Evolutionary conservation across 2,329 filamentous ascomycete species (phyloP), one percentile per base, ranked within the genome.

Genomic region (Talaromyces sp.): DNA sequence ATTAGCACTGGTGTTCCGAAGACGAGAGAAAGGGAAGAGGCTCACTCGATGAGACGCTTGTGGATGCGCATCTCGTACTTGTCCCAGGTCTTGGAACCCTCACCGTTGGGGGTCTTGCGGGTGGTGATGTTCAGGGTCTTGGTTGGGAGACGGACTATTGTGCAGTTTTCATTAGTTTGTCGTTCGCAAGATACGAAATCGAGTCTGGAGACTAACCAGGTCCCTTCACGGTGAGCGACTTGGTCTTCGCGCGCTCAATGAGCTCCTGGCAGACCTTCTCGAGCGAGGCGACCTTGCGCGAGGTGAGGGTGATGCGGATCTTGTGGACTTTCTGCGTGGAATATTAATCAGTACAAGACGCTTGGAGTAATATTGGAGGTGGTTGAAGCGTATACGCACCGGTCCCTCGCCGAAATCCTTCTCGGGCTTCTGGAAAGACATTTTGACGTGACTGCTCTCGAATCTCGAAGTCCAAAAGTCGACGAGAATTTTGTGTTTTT

Each of bases 1-100:
- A 11, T 30, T 33, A 55, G 52, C 13, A 33, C 27, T n/a, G 4
- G 4, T 32, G 15, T 22, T 25, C 17, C 13, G 49, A 30, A 17
- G 2, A 27, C 11, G 8, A 28, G 28, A 25, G 15, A 39, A 17
- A 32, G 57, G 4, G 53, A 59, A 55, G 57, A 47, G 52, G 85
- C 87, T 74, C 78, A 91, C 87, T 96, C 93, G 78, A 97, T 97
- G 77, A 97, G 86, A 73, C 93, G 90, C 90, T 97, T 97, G 88
- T 97, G 92, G 80, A 97, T 96, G 84, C 93, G 90, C 92, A 99
- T 96, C 89, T 99, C 93, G 82, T 85, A 99, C 81, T 86, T 88
- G 81, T 98, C 95, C 95, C 95, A 99, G 78, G 95, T 99, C 92
- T 99, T 99, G 82, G 90, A 96, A 84, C 95, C 95, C 88, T 99